Evolutionary conservation across 805 yeast species (phyloP), one percentile per base, ranked within the genome.

Genomic region (Candida sonorensis): DNA sequence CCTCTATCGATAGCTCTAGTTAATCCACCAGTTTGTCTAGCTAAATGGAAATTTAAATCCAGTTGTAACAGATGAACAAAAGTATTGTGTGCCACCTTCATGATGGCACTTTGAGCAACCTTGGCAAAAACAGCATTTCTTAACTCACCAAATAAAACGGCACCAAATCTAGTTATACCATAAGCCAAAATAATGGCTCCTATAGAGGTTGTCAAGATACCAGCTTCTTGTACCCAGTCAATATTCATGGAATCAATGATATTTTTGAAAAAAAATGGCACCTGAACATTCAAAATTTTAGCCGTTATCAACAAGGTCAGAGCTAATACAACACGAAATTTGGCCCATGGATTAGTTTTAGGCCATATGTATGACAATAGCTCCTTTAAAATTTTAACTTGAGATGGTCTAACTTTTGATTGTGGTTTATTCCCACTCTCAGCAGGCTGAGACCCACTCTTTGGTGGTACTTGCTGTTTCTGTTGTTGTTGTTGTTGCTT

Each of bases 1-100:
- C 98, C 98, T 42, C 98, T 68, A 50, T 92, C 98, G 49, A 92
- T 92, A 2, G 97, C 97, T 40, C 98, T 67, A 0, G 97, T 90
- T 21, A 92, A 60, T 0, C 96, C 97, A 44, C 98, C 98, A 0
- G 98, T 92, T 56, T 92, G 97, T 45, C 88, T 69, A 9, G 90
- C 70, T 25, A 92, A 60, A 56, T 92, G 98, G 71, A 90, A 92
- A 14, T 85, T 81, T 34, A 88, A 62, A 59, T 92, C 98, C 56
- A 92, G 67, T 46, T 75, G 75, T 57, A 92, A 67, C 32, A 92
- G 62, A 55, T 90, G 97, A 27, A 64, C 67, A 56, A 90, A 92
- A 1, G 97, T 87, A 50, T 82, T 84, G 30, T 77, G 66, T 2
- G 97, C 95, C 22, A 92, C 97, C 33, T 79, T 72, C 53, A 86